Conservation (phyloP, 2,329 filamentous ascomycete species). For the Pseudocercospora vitis region DNA sequence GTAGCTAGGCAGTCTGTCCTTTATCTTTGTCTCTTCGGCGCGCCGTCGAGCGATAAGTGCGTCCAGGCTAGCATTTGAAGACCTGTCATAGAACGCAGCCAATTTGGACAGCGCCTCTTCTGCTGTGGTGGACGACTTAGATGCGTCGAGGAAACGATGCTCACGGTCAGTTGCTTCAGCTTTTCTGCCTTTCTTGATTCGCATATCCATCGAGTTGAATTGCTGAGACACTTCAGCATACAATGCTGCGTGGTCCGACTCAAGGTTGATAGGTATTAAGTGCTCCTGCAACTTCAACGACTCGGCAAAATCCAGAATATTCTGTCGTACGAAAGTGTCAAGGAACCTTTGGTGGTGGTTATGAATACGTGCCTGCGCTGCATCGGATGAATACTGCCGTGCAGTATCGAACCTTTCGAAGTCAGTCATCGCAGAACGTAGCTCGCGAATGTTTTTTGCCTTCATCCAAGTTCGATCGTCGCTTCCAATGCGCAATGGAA, state of each 20-base stretch:
- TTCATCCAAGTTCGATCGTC: conserved; percentile 48
- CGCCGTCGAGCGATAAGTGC: conserved; percentile 17
- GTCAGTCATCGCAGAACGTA: conserved; percentile 47
- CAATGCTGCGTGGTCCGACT: conserved; percentile 51
- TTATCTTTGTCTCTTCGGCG: conserved; percentile 9
- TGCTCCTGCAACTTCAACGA: conserved; percentile 49
- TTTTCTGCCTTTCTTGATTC: conserved; percentile 42
- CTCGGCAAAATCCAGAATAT: conserved; percentile 39
- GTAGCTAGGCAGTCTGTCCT: neutral
- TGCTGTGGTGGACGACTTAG: conserved; percentile 47
- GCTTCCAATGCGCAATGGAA: conserved; percentile 57
- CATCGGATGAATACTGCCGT: conserved; percentile 50
- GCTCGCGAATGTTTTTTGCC: conserved; percentile 46
- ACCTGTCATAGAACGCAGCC: conserved; percentile 38
- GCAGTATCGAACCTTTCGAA: conserved; percentile 59
- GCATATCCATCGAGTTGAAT: conserved; percentile 53
- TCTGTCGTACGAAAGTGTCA: conserved; percentile 52
- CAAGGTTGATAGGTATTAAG: conserved; percentile 47
- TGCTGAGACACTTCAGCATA: conserved; percentile 59
- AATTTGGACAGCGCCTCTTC: conserved; percentile 56
- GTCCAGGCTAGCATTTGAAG: conserved; percentile 13
- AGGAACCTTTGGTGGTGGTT: conserved; percentile 57
- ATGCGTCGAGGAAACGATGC: conserved; percentile 47
- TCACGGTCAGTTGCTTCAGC: conserved; percentile 39
- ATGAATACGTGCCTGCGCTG: conserved; percentile 55